A percentile compares a stretch with the other conserved stretches of the same genome.
Evolutionary conservation across 371 early-diverging fungal species (phyloP).

Genomic region (Apophysomyces trapeziformis): DNA sequence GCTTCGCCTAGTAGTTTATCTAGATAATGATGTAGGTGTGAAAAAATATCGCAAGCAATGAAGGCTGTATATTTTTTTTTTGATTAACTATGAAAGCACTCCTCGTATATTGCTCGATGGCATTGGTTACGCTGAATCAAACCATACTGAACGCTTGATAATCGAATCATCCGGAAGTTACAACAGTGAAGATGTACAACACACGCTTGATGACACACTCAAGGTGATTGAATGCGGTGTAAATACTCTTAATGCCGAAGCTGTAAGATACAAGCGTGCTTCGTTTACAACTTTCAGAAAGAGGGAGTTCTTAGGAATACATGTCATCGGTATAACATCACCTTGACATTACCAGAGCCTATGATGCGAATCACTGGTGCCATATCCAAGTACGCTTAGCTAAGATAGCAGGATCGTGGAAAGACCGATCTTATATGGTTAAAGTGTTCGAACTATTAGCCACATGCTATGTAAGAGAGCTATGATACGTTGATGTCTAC

Average conservation of each 20-base stretch:
- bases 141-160: conserved; percentile 14
- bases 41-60: neutral
- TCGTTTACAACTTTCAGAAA: conserved; percentile 13
- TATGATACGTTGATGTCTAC: conserved; percentile 7
- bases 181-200: conserved; percentile 16
- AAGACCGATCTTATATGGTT: conserved; percentile 12
- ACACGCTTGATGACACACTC: conserved; percentile 17
- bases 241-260: conserved; percentile 15
- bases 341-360: conserved; percentile 9
- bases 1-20: conserved; percentile 5
- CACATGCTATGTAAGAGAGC: conserved; percentile 17
- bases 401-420: conserved; percentile 16
- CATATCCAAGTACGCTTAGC: conserved; percentile 13
- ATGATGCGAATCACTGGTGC: conserved; percentile 8
- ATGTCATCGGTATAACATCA: conserved; percentile 17
- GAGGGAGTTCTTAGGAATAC: conserved; percentile 13
- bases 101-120: too few relatives aligned
- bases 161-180: conserved; percentile 18
- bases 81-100: too few relatives aligned
- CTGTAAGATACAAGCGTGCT: conserved; percentile 6
- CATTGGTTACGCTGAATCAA: neutral
- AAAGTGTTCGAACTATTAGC: conserved; percentile 19
- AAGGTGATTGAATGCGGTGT: conserved; percentile 18
- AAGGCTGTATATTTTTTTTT: too few relatives aligned
- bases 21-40: neutral